phyloP scores from a whole-genome alignment of 2,329 filamentous ascomycete species.

The Fusarium ramigenum region DNA sequence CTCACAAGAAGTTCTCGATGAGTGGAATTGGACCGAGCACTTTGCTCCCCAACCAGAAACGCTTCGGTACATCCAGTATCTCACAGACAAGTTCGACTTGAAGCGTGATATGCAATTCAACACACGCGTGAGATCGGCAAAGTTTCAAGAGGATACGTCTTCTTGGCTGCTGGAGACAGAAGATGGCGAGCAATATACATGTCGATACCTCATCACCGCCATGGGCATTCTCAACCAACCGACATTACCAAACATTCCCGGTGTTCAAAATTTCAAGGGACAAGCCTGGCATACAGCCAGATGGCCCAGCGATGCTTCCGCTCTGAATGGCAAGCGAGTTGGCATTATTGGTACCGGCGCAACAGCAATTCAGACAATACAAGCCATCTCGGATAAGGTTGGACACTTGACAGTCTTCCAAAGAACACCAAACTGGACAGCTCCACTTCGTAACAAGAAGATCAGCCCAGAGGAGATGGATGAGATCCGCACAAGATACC shows the following conservation, averaged over 20 bases:
- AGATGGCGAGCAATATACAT: neutral
- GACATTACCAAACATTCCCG: conserved; percentile 11
- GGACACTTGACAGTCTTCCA: conserved; percentile 31
- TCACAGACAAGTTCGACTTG: conserved; percentile 52
- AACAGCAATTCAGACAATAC: conserved; percentile 33
- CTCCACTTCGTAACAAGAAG: conserved; percentile 38
- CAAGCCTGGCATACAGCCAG: conserved; percentile 29
- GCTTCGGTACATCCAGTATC: conserved; percentile 54
- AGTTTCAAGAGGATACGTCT: conserved; percentile 46
- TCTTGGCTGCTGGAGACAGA: conserved; percentile 21
- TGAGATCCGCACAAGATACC: conserved; percentile 30
- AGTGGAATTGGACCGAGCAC: conserved; percentile 53
- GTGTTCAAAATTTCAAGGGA: conserved; percentile 17
- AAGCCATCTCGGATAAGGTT: conserved; percentile 28
- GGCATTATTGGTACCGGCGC: conserved; percentile 29
- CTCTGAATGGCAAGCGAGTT: conserved; percentile 18
- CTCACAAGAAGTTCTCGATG: conserved; percentile 48
- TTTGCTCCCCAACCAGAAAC: conserved; percentile 50
- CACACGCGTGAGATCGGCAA: conserved; percentile 49
- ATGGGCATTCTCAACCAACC: conserved; percentile 32
- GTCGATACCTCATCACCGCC: conserved; percentile 24
- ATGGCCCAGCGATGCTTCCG: conserved; percentile 16
- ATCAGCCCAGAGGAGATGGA: conserved; percentile 32
- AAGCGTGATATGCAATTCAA: conserved; percentile 55
- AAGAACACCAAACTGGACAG: conserved; percentile 32